A percentile compares a stretch with the other conserved stretches of the same genome.
These are phyloP conservation scores for Pseudotulostoma volvatum DNA, from an alignment of 495 filamentous ascomycete genomes.

Conservation along the genomic window DNA sequence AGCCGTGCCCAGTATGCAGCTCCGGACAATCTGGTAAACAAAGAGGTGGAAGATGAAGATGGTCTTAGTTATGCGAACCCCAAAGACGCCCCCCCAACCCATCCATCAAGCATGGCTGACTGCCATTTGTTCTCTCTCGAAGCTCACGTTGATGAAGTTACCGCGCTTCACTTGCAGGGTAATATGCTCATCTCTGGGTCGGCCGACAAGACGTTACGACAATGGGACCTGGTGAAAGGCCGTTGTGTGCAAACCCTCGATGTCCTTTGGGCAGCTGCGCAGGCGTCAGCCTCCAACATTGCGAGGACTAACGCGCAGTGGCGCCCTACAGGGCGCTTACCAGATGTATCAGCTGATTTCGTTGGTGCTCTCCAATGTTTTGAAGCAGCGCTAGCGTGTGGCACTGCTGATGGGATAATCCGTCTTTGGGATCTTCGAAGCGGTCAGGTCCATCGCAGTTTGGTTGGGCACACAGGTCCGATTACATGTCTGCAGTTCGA, in stretches of 20 bases:
- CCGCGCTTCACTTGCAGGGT: conserved; percentile 75
- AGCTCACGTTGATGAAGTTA: conserved; percentile 87
- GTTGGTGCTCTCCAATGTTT: conserved; percentile 93
- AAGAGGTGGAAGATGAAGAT: conserved; percentile 42
- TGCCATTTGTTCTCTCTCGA: conserved; percentile 75
- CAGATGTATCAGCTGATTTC: conserved; percentile 69
- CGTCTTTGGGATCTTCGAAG: conserved; percentile 92
- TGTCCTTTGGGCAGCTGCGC: conserved; percentile 96
- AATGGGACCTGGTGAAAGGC: conserved; percentile 94
- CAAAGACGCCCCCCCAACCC: conserved; percentile 38
- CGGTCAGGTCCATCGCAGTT: conserved; percentile 86
- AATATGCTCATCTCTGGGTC: conserved; percentile 89
- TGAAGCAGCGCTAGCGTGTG: conserved; percentile 92
- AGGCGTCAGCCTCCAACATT: conserved; percentile 54
- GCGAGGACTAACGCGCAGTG: conserved; percentile 39
- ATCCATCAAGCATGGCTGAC: conserved; percentile 58
- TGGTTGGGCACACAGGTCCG: conserved; percentile 92
- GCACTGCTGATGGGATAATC: conserved; percentile 96
- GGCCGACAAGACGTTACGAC: conserved; percentile 87
- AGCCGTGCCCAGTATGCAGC: conserved; percentile 44
- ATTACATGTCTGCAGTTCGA: conserved; percentile 95
- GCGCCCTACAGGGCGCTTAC: conserved; percentile 39
- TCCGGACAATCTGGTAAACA: conserved; percentile 42
- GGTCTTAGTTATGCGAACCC: conserved; percentile 36
- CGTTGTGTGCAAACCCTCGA: conserved; percentile 95